A percentile compares a stretch with the other conserved stretches of the same genome.
Evolutionary conservation across 257 asterid genomes (phyloP).

Genomic region (Solanum paucissectum): DNA sequence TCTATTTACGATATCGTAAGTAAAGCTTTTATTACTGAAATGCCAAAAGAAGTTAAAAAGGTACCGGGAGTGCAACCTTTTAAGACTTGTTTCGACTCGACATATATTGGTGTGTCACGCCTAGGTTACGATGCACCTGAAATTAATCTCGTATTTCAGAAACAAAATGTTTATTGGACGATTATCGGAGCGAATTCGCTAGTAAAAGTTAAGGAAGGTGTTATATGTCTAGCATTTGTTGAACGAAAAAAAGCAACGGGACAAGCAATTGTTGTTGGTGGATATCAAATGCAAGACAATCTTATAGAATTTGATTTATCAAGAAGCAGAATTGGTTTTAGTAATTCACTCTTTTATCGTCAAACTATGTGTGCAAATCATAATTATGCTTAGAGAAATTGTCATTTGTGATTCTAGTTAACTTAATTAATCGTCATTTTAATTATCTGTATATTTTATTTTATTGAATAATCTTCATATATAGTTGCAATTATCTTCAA

Average conservation of each 20-base stretch:
- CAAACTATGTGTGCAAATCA: constrained; percentile 27
- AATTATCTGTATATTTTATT: neutral
- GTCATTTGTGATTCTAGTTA: neutral
- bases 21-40: neutral
- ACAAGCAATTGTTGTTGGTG: constrained; percentile 28
- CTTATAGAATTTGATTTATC: neutral
- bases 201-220: constrained; percentile 16
- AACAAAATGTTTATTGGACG: constrained; percentile 4
- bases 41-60: neutral
- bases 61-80: neutral
- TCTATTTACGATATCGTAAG: neutral
- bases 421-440: neutral
- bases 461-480: neutral
- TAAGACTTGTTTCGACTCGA: neutral
- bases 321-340: neutral
- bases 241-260: constrained; percentile 20
- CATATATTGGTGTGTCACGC: neutral
- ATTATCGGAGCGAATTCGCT: constrained; percentile 26
- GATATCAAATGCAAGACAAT: constrained; percentile 23
- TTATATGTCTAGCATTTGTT: constrained; percentile 34
- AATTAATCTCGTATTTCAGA: neutral
- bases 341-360: constrained; percentile 17
- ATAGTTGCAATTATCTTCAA: neutral
- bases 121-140: neutral
- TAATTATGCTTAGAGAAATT: neutral